A percentile compares a stretch with the other conserved stretches of the same genome.
Evolutionary conservation across 2,329 filamentous ascomycete genomes (phyloP).

Genomic region (Exophiala sideris): DNA sequence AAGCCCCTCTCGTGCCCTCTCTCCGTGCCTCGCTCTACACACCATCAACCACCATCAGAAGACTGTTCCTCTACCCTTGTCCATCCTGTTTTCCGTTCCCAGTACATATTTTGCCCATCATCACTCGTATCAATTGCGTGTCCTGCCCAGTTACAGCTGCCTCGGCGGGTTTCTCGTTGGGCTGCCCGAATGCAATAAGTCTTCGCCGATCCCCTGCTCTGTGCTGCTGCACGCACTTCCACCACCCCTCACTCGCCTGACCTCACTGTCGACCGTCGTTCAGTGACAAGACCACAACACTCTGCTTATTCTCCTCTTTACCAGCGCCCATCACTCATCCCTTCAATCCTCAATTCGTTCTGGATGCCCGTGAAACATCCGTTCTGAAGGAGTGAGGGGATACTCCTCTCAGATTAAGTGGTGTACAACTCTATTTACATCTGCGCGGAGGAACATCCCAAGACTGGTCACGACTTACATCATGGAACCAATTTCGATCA

Average conservation of each 20-base stretch:
- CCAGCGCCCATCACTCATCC: background rate
- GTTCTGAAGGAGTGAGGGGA: constrained; percentile 2
- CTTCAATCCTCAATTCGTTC: background rate
- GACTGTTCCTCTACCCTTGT: background rate
- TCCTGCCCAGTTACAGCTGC: background rate
- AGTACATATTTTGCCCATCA: background rate
- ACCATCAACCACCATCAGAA: no score
- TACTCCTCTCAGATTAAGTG: background rate
- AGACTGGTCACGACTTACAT: background rate
- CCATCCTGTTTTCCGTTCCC: background rate
- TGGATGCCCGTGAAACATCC: background rate
- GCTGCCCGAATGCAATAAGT: constrained; percentile 23
- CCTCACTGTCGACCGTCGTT: constrained; percentile 11
- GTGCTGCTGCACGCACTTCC: background rate
- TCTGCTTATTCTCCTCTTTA: background rate
- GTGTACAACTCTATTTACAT: background rate
- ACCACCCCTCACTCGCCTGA: constrained; percentile 12
- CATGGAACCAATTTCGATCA: constrained; percentile 20
- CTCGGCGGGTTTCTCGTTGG: constrained; percentile 6
- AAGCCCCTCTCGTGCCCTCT: background rate
- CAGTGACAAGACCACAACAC: background rate
- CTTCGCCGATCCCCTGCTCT: background rate
- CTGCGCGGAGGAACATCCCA: background rate
- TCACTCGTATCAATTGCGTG: constrained; percentile 6
- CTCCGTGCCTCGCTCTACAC: no score